Evolutionary conservation across 208 protist species (phyloP).

Genomic region (Endotrypanum monterogeii): DNA sequence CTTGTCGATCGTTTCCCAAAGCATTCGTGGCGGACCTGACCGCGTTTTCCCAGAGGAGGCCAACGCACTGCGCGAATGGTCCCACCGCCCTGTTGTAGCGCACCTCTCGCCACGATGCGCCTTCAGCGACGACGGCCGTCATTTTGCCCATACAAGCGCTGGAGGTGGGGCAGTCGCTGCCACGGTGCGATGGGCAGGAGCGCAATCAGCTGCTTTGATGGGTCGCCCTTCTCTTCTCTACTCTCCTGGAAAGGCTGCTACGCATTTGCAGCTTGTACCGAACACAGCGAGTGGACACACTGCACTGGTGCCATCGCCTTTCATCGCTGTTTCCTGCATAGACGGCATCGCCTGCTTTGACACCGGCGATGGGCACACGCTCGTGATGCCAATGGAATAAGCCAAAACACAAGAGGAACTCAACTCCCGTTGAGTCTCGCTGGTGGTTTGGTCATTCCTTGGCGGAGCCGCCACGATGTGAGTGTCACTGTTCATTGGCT

Average conservation of each 20-base stretch:
- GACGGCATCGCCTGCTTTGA: conserved; percentile 28
- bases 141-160: conserved; percentile 12
- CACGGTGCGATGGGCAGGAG: neutral
- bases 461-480: no score
- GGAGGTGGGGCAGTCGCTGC: neutral
- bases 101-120: conserved; percentile 9
- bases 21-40: neutral
- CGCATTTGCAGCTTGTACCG: conserved; percentile 3
- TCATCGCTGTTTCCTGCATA: conserved; percentile 26
- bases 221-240: neutral
- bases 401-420: neutral
- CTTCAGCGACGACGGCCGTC: conserved; percentile 18
- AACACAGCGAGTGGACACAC: neutral
- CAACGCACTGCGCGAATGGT: neutral
- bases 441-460: no score
- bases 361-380: conserved; percentile 19
- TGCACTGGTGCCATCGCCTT: neutral
- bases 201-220: neutral
- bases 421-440: no score
- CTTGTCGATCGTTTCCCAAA: neutral
- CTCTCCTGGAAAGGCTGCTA: neutral
- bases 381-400: conserved; percentile 5
- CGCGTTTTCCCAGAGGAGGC: neutral
- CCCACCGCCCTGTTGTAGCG: neutral
- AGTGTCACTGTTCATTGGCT: no score